Evolutionary conservation across 73 alveolate genomes (phyloP), one percentile per base, ranked within the genome.

Genomic region (Symbiodinium natans): DNA sequence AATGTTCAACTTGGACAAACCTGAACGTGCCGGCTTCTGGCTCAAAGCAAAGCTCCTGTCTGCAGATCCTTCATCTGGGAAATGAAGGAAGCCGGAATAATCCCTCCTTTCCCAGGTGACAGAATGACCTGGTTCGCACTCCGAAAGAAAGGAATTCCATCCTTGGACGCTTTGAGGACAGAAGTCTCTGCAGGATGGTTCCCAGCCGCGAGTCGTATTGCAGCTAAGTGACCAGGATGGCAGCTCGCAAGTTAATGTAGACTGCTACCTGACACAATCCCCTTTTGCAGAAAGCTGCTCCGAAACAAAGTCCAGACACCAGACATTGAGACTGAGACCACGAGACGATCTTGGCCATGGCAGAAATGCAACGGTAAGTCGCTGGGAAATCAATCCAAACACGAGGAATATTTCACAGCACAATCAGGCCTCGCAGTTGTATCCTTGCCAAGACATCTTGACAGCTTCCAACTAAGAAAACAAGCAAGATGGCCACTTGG

Each of bases 121-220:
- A 92, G 43, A 40, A 92, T 74, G 59, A 92, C 98, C 43, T 92
- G 92, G 41, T 92, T 92, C 71, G 98, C 98, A 31, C 98, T 92
- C 92, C 54, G 83, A 43, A 77, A 92, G 92, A 92, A 92, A 3
- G 98, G 92, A 52, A 92, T 84, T 40, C 98, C 98, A 43, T 92
- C 80, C 97, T 90, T 68, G 56, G 43, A 29, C 13, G 41, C 11
- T 7, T 42, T 42, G 42, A 8, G 29, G 90, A 82, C 2, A 29
- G 83, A n/a, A 74, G 41, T 17, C 36, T n/a, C 84, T 1, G 27
- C 40, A 34, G 29, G 40, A 74, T 1, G 38, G 25, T 8, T 6
- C 40, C 77, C 77, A 59, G 4, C 36, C 15, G 29, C 31, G 33
- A 6, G 29, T 59, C 33, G 36, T 21, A 25, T 59, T n/a, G 82